These are phyloP conservation scores for Endocalyx cinctus DNA, from an alignment of 2,329 filamentous ascomycete genomes.

Conservation along the genomic window DNA sequence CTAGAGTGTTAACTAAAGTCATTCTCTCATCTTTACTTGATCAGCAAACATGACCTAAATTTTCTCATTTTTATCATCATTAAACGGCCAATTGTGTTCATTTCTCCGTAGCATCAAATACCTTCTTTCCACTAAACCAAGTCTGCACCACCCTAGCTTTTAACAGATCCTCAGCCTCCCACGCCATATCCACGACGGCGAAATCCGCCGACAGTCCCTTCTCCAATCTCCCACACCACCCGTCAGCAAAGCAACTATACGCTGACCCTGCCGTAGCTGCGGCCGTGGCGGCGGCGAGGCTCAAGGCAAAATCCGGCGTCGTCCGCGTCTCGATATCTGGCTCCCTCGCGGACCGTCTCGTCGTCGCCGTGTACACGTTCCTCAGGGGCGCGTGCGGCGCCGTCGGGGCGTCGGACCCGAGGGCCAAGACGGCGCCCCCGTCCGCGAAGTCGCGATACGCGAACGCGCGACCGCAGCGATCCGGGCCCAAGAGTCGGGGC, in stretches of 20 bases:
- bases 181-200: constrained; percentile 39
- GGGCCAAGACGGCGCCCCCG: constrained; percentile 37
- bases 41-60: background rate
- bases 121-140: constrained; percentile 36
- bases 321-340: constrained; percentile 30
- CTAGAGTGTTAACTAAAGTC: too few species aligned
- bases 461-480: constrained; percentile 54
- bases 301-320: constrained; percentile 37
- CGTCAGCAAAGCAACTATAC: constrained; percentile 39
- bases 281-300: constrained; percentile 33
- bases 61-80: background rate
- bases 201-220: constrained; percentile 43
- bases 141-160: constrained; percentile 35
- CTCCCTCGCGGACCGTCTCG: constrained; percentile 36
- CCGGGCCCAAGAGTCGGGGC: constrained; percentile 50
- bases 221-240: constrained; percentile 37
- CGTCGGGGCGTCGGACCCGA: constrained; percentile 43
- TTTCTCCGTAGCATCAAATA: constrained; percentile 21
- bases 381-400: constrained; percentile 37
- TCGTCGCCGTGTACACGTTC: constrained; percentile 44
- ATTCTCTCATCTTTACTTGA: background rate
- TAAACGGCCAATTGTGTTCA: background rate
- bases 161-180: constrained; percentile 33
- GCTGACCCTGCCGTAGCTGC: constrained; percentile 39
- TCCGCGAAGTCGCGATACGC: constrained; percentile 57